Conservation (phyloP, 805 yeast species). For the Starmerella vaccinii region DNA sequence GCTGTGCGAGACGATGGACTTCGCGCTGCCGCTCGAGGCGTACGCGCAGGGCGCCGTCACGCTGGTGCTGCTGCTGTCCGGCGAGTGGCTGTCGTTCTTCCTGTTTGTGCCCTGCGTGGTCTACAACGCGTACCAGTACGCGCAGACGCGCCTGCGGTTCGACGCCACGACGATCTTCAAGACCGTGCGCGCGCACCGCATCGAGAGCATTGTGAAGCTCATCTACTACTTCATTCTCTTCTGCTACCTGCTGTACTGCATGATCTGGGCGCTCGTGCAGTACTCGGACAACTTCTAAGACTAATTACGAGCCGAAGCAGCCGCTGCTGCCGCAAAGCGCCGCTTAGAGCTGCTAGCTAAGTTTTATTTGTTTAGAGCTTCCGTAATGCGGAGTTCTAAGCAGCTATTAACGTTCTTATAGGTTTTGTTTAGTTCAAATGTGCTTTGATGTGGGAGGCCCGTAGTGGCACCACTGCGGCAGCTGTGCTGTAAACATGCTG, state of each 20-base stretch:
- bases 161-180: slow-evolving; percentile 98
- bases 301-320: no score
- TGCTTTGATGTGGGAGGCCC: no score
- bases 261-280: slow-evolving; percentile 42
- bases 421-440: no score
- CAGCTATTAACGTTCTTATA: no score
- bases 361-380: no score
- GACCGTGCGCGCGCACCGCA: slow-evolving; percentile 84
- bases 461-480: no score
- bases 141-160: slow-evolving; percentile 69
- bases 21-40: slow-evolving; percentile 58
- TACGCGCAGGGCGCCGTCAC: slow-evolving; percentile 60
- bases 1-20: slow-evolving; percentile 84
- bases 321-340: no score
- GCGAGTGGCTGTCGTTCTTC: slow-evolving; percentile 84
- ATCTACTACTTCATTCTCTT: slow-evolving; percentile 86
- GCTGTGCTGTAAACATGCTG: no score
- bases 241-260: slow-evolving; percentile 90
- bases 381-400: no score
- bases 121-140: slow-evolving; percentile 69
- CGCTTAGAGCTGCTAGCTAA: no score
- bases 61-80: slow-evolving; percentile 62
- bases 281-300: slow-evolving; percentile 12
- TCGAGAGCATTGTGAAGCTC: slow-evolving; percentile 79
- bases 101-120: slow-evolving; percentile 75